Percentiles rank a stretch among this genome's conserved stretches.
phyloP scores from a whole-genome alignment of 1,284 basidiomycete species.

The Xanthoconium separans region DNA sequence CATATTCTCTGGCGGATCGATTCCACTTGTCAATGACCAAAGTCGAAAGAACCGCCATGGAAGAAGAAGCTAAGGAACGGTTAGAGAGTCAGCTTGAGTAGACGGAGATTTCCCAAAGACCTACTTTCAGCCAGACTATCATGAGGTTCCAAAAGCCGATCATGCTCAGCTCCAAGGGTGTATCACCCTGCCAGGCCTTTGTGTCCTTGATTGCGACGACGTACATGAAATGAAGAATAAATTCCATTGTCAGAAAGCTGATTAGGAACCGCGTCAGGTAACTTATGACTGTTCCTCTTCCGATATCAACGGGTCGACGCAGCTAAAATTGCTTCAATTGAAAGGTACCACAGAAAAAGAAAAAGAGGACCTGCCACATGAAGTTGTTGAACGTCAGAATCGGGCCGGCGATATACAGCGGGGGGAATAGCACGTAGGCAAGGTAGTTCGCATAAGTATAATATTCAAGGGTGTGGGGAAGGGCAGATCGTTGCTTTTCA shows the following conservation, averaged over 20 bases:
- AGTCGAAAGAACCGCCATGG: conserved; percentile 98
- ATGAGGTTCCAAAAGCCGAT: conserved; percentile 98
- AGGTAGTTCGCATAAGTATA: conserved; percentile 65
- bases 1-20: conserved; percentile 99
- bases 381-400: conserved; percentile 98
- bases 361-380: conserved; percentile 75
- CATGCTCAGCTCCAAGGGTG: conserved; percentile 84
- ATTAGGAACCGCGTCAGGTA: conserved; percentile 77
- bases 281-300: conserved; percentile 35
- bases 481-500: conserved; percentile 58
- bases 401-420: conserved; percentile 94
- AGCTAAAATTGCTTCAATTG: conserved; percentile 41
- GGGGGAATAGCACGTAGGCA: conserved; percentile 85
- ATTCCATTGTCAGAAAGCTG: conserved; percentile 76
- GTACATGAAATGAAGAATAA: conserved; percentile 93
- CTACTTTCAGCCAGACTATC: conserved; percentile 94
- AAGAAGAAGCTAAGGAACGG: conserved; percentile 70
- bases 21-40: conserved; percentile 88
- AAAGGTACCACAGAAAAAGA: neutral
- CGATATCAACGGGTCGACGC: conserved; percentile 48
- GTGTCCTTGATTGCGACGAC: conserved; percentile 96
- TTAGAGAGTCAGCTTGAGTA: neutral
- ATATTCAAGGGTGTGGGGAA: conserved; percentile 43
- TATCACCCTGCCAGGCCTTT: conserved; percentile 71
- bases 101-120: conserved; percentile 11